These are phyloP conservation scores for Pseudozyma hubeiensis DNA, from an alignment of 1,284 basidiomycete genomes.

Conservation along the genomic window DNA sequence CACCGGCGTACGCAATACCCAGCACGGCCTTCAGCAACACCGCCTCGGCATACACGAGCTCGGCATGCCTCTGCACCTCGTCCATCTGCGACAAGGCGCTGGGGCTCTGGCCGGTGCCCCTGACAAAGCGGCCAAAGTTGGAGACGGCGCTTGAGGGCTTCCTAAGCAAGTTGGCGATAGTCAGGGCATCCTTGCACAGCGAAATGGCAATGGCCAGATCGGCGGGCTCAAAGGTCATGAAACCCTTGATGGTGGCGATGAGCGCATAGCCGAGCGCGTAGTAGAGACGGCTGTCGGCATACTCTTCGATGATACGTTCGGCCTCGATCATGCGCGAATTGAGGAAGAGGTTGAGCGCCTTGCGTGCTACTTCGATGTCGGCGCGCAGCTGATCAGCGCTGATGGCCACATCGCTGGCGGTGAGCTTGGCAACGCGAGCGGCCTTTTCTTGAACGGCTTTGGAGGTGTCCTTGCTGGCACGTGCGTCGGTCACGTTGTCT, in stretches of 20 bases:
- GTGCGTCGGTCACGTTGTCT: constrained; percentile 32
- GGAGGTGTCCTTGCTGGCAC: constrained; percentile 46
- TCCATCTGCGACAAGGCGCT: constrained; percentile 59
- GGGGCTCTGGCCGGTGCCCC: constrained; percentile 62
- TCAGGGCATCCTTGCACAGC: constrained; percentile 64
- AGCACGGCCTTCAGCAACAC: constrained; percentile 64
- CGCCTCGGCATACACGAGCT: constrained; percentile 65
- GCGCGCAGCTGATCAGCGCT: constrained; percentile 44
- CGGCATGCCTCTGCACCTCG: constrained; percentile 64
- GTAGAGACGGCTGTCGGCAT: constrained; percentile 63
- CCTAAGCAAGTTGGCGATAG: constrained; percentile 60
- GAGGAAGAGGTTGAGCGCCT: constrained; percentile 66
- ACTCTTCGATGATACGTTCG: constrained; percentile 57
- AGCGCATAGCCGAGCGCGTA: constrained; percentile 66
- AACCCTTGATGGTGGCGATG: constrained; percentile 67
- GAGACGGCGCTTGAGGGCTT: constrained; percentile 57
- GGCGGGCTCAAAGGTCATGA: constrained; percentile 68
- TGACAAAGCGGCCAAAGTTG: constrained; percentile 64
- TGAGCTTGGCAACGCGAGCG: constrained; percentile 58
- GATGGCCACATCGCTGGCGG: constrained; percentile 53
- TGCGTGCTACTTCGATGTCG: constrained; percentile 56
- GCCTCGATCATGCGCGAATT: constrained; percentile 68
- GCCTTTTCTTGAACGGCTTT: constrained; percentile 57
- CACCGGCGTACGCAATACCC: constrained; percentile 66
- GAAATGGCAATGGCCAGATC: constrained; percentile 66